Percentiles rank a stretch among this genome's conserved stretches.
Evolutionary conservation across 179 eudicot genomes (phyloP).

Genomic region (Carnegiea gigantea): DNA sequence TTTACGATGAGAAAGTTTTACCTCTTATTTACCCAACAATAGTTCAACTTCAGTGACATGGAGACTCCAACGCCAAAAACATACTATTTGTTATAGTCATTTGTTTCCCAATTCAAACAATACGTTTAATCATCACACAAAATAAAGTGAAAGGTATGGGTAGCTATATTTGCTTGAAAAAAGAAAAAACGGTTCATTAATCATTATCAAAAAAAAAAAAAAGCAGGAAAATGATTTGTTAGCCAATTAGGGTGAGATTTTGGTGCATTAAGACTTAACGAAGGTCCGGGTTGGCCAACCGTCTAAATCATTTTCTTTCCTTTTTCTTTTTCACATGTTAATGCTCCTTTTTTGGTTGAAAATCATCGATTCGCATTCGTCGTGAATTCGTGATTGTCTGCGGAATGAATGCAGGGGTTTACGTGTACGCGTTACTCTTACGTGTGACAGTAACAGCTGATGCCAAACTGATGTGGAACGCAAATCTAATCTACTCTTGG

Average conservation of each 20-base stretch:
- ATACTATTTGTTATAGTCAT: no score
- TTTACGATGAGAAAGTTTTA: no score
- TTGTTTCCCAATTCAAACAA: no score
- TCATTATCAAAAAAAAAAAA: neutral
- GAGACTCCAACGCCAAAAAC: no score
- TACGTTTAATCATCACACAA: no score
- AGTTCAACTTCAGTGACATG: no score
- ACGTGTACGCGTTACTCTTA: neutral
- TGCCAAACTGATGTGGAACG: conserved; percentile 13
- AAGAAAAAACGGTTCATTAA: neutral
- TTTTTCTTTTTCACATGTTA: neutral
- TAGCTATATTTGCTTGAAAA: neutral
- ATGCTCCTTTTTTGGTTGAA: neutral
- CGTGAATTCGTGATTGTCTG: neutral
- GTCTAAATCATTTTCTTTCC: neutral
- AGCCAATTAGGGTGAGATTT: neutral
- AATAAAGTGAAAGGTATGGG: neutral
- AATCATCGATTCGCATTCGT: neutral
- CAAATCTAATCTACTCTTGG: neutral
- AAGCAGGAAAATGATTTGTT: neutral
- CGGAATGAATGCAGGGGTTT: neutral
- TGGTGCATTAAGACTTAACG: neutral
- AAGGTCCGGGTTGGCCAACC: conserved; percentile 8
- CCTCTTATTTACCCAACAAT: no score
- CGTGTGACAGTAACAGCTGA: conserved; percentile 2